A percentile compares a stretch with the other conserved stretches of the same genome.
Conservation (phyloP, 2,329 filamentous ascomycete species). For the Pestalotiopsis fici region DNA sequence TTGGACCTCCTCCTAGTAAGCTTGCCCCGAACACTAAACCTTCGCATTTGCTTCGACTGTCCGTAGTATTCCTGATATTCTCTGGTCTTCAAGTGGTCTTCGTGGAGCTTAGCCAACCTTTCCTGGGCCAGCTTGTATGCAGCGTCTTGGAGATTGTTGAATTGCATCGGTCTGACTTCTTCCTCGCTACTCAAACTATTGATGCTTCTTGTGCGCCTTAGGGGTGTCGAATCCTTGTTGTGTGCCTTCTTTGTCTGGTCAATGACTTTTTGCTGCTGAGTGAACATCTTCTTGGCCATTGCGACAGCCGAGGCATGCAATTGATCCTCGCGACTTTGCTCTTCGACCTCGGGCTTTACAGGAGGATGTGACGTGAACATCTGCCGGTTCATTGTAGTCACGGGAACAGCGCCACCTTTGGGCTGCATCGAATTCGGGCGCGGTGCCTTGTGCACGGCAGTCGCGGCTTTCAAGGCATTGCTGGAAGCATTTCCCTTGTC, state of each 20-base stretch:
- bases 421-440: slow-evolving; percentile 44
- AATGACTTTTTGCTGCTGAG: slow-evolving; percentile 63
- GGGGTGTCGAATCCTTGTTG: slow-evolving; percentile 27
- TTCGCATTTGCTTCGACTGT: slow-evolving; percentile 35
- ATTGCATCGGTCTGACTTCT: slow-evolving; percentile 50
- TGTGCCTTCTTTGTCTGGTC: slow-evolving; percentile 49
- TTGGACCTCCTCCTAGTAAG: slow-evolving; percentile 65
- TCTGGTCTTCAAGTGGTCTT: slow-evolving; percentile 63
- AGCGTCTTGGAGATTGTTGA: slow-evolving; percentile 75
- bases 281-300: slow-evolving; percentile 89
- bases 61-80: slow-evolving; percentile 80
- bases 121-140: slow-evolving; percentile 86
- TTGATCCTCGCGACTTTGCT: slow-evolving; percentile 70
- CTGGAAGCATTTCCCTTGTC: slow-evolving; percentile 60
- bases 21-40: slow-evolving; percentile 55
- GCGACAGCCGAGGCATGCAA: slow-evolving; percentile 81
- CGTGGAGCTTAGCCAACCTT: slow-evolving; percentile 76
- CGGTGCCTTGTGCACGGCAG: slow-evolving; percentile 59
- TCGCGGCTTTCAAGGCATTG: slow-evolving; percentile 75
- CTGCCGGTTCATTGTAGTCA: slow-evolving; percentile 67
- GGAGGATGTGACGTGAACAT: slow-evolving; percentile 80
- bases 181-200: slow-evolving; percentile 34
- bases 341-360: slow-evolving; percentile 71
- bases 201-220: slow-evolving; percentile 31
- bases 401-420: slow-evolving; percentile 67